Evolutionary conservation across 768 basidiomycete species (phyloP), one percentile per base, ranked within the genome.

Genomic region (Pisolithus orientalis): DNA sequence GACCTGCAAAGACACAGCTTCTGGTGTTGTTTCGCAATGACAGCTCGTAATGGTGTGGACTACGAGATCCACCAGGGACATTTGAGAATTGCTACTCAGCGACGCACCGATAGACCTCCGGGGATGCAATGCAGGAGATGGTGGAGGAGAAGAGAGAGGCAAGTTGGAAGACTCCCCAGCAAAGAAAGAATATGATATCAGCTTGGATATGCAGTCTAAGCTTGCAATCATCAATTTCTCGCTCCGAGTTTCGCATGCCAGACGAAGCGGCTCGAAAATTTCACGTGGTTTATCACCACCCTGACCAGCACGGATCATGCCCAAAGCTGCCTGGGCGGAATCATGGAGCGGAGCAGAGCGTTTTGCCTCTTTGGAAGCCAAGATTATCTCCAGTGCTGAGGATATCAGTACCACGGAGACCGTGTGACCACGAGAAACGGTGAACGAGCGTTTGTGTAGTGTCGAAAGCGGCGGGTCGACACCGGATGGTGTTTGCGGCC

Each of bases 101-200:
- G 80, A 79, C 45, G 70, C 70, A 2, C 77, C 65, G 53, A 71
- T 65, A 14, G 77, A 69, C 53, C 60, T 66, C 49, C 73, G 70
- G 38, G 70, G 70, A 57, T 77, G 75, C 5, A 71, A 62, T 24
- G 66, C 67, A 7, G 90, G 90, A 24, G 90, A 90, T 6, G 83
- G 80, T 24, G 88, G 90, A 29, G 92, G 90, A 2, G 92, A 91
- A 4, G 81, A 76, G 47, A 86, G 59, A 4, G 71, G 37, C 59
- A 69, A 32, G 68, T 69, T 53, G 8, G 75, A 66, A 34, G 75
- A 70, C 31, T 79, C 68, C 59, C 96, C 94, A 40, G 82, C 80
- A 63, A 98, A 97, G 80, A 98, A 98, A 25, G 92, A 94, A 69
- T 98, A 92, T 6, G 94, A 94, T 56, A 98, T 90, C 58, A 99